These are phyloP conservation scores for Yarrowia alimentaria DNA, from an alignment of 805 yeast genomes.

Conservation along the genomic window DNA sequence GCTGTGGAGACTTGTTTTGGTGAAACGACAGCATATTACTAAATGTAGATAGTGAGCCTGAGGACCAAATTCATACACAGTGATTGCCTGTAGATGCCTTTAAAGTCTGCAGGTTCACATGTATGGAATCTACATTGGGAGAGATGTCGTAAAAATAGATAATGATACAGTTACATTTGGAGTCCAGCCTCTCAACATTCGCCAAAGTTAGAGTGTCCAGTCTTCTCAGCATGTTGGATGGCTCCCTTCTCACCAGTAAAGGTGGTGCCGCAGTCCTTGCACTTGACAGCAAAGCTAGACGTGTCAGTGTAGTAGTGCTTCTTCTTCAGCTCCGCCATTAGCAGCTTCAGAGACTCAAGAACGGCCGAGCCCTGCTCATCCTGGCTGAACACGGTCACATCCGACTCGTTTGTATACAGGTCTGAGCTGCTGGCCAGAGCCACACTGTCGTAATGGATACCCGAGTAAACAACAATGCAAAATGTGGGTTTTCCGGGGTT, in stretches of 20 bases:
- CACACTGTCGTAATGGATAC: conserved; percentile 70
- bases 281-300: conserved; percentile 53
- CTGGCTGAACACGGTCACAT: conserved; percentile 46
- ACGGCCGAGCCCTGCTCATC: conserved; percentile 41
- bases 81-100: too few relatives aligned
- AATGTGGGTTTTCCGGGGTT: conserved; percentile 46
- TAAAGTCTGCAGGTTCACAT: too few relatives aligned
- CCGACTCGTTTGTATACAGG: conserved; percentile 33
- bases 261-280: conserved; percentile 53
- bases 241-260: conserved; percentile 66
- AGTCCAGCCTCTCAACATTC: too few relatives aligned
- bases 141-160: too few relatives aligned
- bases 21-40: too few relatives aligned
- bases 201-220: conserved; percentile 62
- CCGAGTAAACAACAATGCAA: conserved; percentile 60
- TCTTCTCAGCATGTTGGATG: conserved; percentile 57
- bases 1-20: neutral
- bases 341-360: conserved; percentile 41
- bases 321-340: conserved; percentile 49
- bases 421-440: conserved; percentile 42
- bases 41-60: neutral
- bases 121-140: too few relatives aligned
- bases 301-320: conserved; percentile 66
- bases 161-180: too few relatives aligned
- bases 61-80: too few relatives aligned